phyloP scores from a whole-genome alignment of 352 stramenopile genomes.

The Globisporangium apiculatum region DNA sequence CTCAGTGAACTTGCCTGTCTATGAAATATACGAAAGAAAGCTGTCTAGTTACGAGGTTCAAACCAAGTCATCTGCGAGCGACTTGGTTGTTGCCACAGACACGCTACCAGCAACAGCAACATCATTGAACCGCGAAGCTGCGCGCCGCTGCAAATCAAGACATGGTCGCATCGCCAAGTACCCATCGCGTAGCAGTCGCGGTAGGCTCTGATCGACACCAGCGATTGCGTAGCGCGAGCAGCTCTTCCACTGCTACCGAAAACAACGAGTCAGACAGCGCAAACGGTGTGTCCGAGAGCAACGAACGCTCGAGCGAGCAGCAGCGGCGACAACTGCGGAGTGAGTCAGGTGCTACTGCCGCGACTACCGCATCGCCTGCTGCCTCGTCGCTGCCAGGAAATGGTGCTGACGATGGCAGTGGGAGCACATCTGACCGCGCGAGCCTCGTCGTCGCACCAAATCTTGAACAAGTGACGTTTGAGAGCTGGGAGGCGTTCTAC shows the following conservation, averaged over 20 bases:
- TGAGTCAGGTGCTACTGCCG: not conserved
- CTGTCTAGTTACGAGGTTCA: no score
- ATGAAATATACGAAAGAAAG: no score
- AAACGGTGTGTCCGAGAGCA: not conserved
- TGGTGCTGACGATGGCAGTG: not conserved
- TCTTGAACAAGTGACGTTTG: not conserved
- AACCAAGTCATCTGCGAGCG: no score
- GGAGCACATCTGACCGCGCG: not conserved
- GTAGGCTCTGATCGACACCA: not conserved
- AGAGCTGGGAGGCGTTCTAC: slow-evolving; percentile 5
- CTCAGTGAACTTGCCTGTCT: no score
- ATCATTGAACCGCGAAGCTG: no score
- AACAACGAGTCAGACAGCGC: not conserved
- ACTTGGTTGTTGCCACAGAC: no score
- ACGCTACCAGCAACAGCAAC: no score
- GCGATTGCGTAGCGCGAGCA: not conserved
- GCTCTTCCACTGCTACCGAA: not conserved
- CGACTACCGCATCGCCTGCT: not conserved
- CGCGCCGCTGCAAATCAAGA: no score
- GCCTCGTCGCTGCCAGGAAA: not conserved
- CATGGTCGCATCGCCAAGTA: no score
- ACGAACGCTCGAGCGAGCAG: not conserved
- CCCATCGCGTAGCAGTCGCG: no score
- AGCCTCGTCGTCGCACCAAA: slow-evolving; percentile 1
- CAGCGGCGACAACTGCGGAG: not conserved